A percentile compares a stretch with the other conserved stretches of the same genome.
Conservation (phyloP, 1,139 yeast species). For the Pneumocystis sp. region DNA sequence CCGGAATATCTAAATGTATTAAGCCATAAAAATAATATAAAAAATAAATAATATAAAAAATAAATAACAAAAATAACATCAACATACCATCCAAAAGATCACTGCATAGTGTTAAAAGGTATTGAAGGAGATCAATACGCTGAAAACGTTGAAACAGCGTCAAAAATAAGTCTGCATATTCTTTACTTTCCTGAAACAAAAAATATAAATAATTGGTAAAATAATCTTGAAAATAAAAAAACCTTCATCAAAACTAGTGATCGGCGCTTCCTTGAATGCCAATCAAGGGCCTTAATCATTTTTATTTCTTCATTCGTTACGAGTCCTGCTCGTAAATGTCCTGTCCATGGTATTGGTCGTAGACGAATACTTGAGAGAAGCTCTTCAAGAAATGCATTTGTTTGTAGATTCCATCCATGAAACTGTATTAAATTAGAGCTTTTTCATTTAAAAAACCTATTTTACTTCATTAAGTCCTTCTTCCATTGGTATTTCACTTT, state of each 20-base stretch:
- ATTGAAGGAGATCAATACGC: conserved; percentile 61
- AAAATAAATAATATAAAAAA: too few relatives aligned
- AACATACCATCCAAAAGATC: conserved; percentile 33
- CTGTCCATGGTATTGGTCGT: conserved; percentile 87
- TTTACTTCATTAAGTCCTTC: background rate
- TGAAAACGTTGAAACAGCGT: conserved; percentile 38
- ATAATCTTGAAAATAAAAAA: conserved; percentile 19
- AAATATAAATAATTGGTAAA: background rate
- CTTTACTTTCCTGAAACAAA: conserved; percentile 30
- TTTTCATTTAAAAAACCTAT: background rate
- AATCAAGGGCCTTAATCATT: conserved; percentile 50
- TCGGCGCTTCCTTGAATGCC: conserved; percentile 25
- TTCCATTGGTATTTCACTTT: background rate
- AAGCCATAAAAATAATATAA: background rate
- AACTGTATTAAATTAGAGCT: background rate
- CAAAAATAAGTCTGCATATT: conserved; percentile 44
- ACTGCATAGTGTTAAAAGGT: conserved; percentile 51
- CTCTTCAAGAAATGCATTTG: conserved; percentile 58
- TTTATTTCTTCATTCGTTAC: conserved; percentile 53
- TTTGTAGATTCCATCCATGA: conserved; percentile 23
- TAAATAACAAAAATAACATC: background rate
- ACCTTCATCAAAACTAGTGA: conserved; percentile 20
- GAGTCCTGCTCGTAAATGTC: conserved; percentile 61
- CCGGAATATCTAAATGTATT: conserved; percentile 13
- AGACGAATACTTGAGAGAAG: conserved; percentile 60